Evolutionary conservation across 2,329 filamentous ascomycete genomes (phyloP).

Genomic region (Ophiostoma pallidulum): DNA sequence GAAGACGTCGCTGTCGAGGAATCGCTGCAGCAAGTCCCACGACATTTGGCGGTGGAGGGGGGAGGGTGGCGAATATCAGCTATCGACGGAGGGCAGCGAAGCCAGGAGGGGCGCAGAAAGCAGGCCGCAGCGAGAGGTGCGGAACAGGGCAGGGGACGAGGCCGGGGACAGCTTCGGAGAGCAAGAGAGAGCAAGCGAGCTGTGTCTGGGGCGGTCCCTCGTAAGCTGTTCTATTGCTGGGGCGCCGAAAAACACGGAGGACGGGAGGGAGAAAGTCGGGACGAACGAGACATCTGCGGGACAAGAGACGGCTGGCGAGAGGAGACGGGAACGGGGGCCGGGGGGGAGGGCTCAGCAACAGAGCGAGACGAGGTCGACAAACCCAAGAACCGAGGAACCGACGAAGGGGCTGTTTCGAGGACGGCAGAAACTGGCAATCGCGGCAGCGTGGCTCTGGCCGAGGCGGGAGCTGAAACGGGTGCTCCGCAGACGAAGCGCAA

Average conservation of each 20-base stretch:
- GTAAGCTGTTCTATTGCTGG: conserved; percentile 6
- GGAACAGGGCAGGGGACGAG: not conserved
- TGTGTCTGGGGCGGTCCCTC: not conserved
- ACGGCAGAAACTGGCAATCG: not conserved
- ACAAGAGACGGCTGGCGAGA: not conserved
- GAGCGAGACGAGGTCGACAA: not conserved
- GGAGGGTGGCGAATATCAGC: conserved; percentile 17
- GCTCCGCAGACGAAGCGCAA: not conserved
- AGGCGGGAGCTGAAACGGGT: not conserved
- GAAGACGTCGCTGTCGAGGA: conserved; percentile 90
- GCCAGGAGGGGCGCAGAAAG: not conserved
- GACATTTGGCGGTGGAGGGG: conserved; percentile 40
- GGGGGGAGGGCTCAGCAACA: not conserved
- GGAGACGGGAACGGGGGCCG: not conserved
- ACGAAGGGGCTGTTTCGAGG: not conserved
- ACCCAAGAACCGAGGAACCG: not conserved
- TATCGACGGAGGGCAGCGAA: not conserved
- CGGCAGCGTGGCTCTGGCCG: not conserved
- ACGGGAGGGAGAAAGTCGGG: conserved; percentile 4
- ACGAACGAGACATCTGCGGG: conserved; percentile 16
- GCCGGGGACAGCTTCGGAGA: not conserved
- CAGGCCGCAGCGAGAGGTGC: not conserved
- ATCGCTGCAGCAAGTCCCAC: conserved; percentile 82
- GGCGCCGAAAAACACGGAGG: conserved; percentile 6
- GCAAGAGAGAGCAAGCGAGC: not conserved